Evolutionary conservation across 768 basidiomycete genomes (phyloP).

Genomic region (Dioszegia hungarica): DNA sequence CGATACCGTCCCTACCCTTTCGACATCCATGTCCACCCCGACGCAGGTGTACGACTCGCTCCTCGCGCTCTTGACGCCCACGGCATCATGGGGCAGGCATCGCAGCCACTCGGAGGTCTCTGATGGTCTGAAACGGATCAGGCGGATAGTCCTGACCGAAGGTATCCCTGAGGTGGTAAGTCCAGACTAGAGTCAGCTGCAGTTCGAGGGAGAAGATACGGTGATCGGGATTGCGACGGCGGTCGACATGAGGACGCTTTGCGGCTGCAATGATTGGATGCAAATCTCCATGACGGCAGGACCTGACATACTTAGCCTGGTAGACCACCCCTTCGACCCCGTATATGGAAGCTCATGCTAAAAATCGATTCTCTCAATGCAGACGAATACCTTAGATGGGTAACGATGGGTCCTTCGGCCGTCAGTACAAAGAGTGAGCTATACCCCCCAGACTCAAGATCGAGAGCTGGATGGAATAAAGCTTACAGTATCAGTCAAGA

Average conservation of each 20-base stretch:
- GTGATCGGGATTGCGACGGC: no score
- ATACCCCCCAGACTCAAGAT: background rate
- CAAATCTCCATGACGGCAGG: background rate
- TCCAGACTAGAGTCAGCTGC: no score
- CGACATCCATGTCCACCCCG: conserved; percentile 5
- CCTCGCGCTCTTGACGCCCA: conserved; percentile 3
- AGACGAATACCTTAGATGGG: conserved; percentile 52
- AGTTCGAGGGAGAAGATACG: no score
- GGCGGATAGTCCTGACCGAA: conserved; percentile 82
- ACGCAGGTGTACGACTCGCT: conserved; percentile 4
- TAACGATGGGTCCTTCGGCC: conserved; percentile 41
- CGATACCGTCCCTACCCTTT: no score
- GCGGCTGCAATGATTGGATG: no score
- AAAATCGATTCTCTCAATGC: conserved; percentile 73
- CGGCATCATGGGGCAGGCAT: conserved; percentile 14
- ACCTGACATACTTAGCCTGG: conserved; percentile 18
- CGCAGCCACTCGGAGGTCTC: conserved; percentile 56
- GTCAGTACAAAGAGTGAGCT: conserved; percentile 49
- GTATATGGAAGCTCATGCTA: conserved; percentile 89
- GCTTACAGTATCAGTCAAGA: conserved; percentile 56
- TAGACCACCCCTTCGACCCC: conserved; percentile 28
- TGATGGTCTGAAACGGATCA: conserved; percentile 77
- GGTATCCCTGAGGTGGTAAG: conserved; percentile 74
- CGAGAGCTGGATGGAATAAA: no score
- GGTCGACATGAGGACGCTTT: no score